A percentile compares a stretch with the other conserved stretches of the same genome.
phyloP scores from a whole-genome alignment of 441 rosid genomes.

The Pelargonium citronellum region DNA sequence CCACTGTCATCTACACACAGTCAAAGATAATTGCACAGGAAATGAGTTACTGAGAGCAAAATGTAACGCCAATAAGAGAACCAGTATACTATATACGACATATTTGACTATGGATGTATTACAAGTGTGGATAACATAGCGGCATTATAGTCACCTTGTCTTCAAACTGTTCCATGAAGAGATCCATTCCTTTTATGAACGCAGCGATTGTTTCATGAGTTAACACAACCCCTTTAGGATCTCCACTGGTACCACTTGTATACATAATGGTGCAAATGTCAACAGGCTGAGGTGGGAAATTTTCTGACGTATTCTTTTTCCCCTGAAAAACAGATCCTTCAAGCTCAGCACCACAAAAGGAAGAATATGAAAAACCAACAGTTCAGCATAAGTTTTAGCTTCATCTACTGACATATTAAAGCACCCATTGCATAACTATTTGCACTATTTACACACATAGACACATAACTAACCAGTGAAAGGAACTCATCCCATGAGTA shows the following conservation, averaged over 20 bases:
- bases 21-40: too few relatives aligned
- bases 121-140: too few relatives aligned
- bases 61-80: not conserved
- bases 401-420: too few relatives aligned
- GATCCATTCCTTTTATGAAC: conserved; percentile 60
- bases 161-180: conserved; percentile 71
- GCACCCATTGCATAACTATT: too few relatives aligned
- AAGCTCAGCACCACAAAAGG: conserved; percentile 10
- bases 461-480: conserved; percentile 29
- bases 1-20: conserved; percentile 61
- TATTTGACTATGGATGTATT: too few relatives aligned
- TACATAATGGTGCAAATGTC: conserved; percentile 87
- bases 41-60: not conserved
- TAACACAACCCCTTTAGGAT: conserved; percentile 86
- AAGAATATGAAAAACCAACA: not conserved
- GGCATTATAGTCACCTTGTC: conserved; percentile 55
- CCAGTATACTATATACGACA: not conserved
- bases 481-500: conserved; percentile 78
- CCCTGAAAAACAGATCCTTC: conserved; percentile 41
- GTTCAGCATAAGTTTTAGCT: too few relatives aligned
- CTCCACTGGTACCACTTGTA: conserved; percentile 94
- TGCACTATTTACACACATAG: too few relatives aligned
- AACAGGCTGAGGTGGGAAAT: conserved; percentile 51
- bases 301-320: conserved; percentile 44
- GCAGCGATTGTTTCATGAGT: conserved; percentile 68